Conservation (phyloP, 106 monocot species). For the Acanthochlamys bracteata region DNA sequence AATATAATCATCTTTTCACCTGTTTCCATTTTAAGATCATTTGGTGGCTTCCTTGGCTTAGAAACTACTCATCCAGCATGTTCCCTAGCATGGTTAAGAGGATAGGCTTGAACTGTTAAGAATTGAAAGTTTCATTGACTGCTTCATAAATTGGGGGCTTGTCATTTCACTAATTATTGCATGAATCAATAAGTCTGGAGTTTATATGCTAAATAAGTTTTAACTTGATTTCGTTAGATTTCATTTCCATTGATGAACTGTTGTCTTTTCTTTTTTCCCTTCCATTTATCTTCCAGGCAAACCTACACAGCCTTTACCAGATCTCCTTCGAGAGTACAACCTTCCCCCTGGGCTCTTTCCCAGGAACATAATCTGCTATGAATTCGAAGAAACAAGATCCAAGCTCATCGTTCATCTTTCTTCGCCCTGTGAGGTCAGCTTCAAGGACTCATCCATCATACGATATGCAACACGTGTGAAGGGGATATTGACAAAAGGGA, state of each 20-base stretch:
- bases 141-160: too few species aligned
- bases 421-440: conserved; percentile 57
- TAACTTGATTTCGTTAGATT: not conserved
- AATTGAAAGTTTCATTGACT: too few species aligned
- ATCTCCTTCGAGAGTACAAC: conserved; percentile 80
- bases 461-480: conserved; percentile 80
- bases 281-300: conserved; percentile 48
- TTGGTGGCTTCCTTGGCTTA: too few species aligned
- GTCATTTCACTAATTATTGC: too few species aligned
- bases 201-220: too few species aligned
- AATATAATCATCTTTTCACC: too few species aligned
- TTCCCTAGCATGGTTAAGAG: too few species aligned
- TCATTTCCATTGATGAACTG: not conserved
- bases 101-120: too few species aligned
- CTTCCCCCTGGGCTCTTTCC: conserved; percentile 88
- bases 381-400: conserved; percentile 60
- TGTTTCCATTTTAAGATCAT: too few species aligned
- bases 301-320: conserved; percentile 53
- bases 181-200: too few species aligned
- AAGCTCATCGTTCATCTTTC: conserved; percentile 83
- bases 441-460: conserved; percentile 82
- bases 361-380: conserved; percentile 74
- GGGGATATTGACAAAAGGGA: conserved; percentile 62
- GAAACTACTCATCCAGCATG: too few species aligned
- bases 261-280: not conserved